These are phyloP conservation scores for Helminthosporium solani DNA, from an alignment of 2,329 filamentous ascomycete species.

Conservation along the genomic window DNA sequence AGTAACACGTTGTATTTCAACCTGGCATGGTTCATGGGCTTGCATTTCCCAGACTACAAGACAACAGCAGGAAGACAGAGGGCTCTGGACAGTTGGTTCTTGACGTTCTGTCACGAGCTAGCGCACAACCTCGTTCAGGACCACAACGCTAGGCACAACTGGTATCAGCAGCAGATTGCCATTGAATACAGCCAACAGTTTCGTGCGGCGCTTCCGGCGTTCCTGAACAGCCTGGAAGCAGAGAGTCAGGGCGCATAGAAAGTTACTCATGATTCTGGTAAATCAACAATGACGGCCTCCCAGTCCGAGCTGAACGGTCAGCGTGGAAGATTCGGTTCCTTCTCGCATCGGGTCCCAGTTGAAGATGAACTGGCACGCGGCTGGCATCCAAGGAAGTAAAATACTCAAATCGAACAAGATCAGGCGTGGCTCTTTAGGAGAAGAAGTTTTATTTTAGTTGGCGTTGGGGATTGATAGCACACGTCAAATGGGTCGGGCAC, in stretches of 20 bases:
- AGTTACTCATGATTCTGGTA: not conserved
- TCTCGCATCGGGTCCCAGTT: too few species aligned
- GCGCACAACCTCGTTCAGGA: constrained; percentile 85
- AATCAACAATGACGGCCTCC: not conserved
- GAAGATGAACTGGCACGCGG: too few species aligned
- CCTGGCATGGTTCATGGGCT: constrained; percentile 77
- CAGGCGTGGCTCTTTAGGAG: too few species aligned
- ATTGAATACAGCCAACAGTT: constrained; percentile 39
- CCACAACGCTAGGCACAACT: constrained; percentile 54
- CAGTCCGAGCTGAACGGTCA: not conserved
- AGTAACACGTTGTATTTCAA: constrained; percentile 92
- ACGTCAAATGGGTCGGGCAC: too few species aligned
- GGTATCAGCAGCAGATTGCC: constrained; percentile 43
- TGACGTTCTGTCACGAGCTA: constrained; percentile 92
- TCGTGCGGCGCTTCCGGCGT: constrained; percentile 26
- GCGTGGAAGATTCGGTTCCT: too few species aligned
- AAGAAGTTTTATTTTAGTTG: too few species aligned
- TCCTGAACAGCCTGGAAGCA: constrained; percentile 14
- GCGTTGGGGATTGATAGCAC: too few species aligned
- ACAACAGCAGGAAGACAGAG: constrained; percentile 42
- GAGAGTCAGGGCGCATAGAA: constrained; percentile 1
- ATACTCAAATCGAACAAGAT: too few species aligned
- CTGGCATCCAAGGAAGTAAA: too few species aligned
- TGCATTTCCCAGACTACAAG: constrained; percentile 56
- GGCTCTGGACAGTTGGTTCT: constrained; percentile 79